Base-by-base conservation (phyloP, 805 yeast species). In the Yarrowia keelungensis region DNA sequence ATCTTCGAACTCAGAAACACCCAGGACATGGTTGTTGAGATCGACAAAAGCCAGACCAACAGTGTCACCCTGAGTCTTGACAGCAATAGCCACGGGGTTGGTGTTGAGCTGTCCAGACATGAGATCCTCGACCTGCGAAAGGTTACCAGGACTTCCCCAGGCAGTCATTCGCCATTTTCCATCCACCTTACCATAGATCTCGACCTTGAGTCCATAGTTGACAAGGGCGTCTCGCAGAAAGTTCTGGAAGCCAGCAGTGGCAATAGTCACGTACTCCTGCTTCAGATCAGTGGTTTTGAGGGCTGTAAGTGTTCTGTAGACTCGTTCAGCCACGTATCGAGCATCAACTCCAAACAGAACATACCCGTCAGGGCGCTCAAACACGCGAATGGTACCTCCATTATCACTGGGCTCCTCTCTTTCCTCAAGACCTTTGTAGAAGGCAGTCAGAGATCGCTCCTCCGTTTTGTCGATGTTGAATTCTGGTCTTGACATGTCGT, bases 91-190 rank as follows among this genome's bases (percentile, higher is more conserved):
- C 14, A 88, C 83, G 0, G 89, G 84, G 41, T 81, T 77, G 47
- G 84, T 80, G 41, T 82, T 84, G 35, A 80, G 77, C 11, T 76
- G 67, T 15, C 81, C 79, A 2, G 84, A 80, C 71, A 92, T 81
- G 78, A 91, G 79, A 42, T 89, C 92, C 72, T 91, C 97, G 58
- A 90, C 85, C 51, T 83, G 87, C 69, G 88, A 90, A 62, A 93
- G 79, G 77, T 95, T 93, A 7, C 99, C 99, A 0, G 98, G 98
- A 0, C 97, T 89, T 0, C 97, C 97, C 53, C 53, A 61, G 81
- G 84, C 71, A 80, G 72, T 67, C 84, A 79, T 62, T 77, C 81
- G 85, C 97, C 94, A 70, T 8, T 75, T 71, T 32, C 76, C 76
- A 12, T 74, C 68, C n/a, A 72, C 73, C 32, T 83, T 86, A 72